Conservation (phyloP, 2,329 filamentous ascomycete genomes). For the Byssoonygena ceratinophila region DNA sequence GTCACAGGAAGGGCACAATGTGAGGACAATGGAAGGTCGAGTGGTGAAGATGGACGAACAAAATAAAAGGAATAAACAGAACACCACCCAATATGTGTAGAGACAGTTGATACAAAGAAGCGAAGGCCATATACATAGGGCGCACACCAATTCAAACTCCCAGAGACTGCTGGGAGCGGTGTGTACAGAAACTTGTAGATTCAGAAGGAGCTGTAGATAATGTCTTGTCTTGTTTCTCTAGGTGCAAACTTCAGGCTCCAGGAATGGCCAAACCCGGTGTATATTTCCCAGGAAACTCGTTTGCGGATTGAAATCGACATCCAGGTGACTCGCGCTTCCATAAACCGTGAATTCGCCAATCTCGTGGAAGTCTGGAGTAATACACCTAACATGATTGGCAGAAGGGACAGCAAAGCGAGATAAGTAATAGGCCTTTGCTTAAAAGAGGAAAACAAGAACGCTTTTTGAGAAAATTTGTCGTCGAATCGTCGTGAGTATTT, state of each 20-base stretch:
- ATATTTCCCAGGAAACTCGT: background rate
- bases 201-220: background rate
- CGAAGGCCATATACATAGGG: conserved; percentile 1
- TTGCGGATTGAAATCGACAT: background rate
- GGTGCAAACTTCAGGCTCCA: background rate
- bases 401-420: background rate
- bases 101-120: conserved; percentile 1
- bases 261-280: background rate
- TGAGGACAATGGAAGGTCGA: background rate
- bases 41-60: background rate
- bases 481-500: conserved; percentile 6
- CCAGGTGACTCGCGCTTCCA: background rate
- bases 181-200: background rate
- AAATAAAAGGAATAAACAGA: background rate
- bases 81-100: conserved; percentile 5
- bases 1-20: background rate
- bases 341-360: background rate
- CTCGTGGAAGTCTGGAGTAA: background rate
- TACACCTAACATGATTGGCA: background rate
- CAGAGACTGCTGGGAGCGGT: background rate
- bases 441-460: background rate
- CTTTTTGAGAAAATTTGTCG: conserved; percentile 5
- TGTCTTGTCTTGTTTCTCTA: background rate
- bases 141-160: background rate
- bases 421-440: background rate